A percentile compares a stretch with the other conserved stretches of the same genome.
These are phyloP conservation scores for Hypomontagnella submonticulosa DNA, from an alignment of 495 filamentous ascomycete genomes.

Conservation along the genomic window DNA sequence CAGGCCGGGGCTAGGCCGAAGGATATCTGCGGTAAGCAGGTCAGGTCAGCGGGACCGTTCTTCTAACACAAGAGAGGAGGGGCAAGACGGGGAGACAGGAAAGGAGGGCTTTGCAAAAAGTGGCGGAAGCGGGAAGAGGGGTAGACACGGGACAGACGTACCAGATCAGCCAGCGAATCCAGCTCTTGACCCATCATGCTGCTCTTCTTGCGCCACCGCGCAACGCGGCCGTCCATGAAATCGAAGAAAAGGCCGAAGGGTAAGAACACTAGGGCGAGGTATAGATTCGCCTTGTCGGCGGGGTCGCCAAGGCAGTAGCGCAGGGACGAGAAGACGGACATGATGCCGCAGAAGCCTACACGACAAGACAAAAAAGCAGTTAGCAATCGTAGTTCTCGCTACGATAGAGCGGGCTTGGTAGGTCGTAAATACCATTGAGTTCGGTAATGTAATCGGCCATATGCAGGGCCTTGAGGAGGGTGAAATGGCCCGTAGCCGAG, in stretches of 20 bases:
- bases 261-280: constrained; percentile 85
- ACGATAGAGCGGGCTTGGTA: neutral
- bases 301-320: constrained; percentile 89
- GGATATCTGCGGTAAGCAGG: constrained; percentile 73
- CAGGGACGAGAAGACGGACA: constrained; percentile 96
- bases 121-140: neutral
- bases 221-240: constrained; percentile 97
- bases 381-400: constrained; percentile 7
- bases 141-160: constrained; percentile 54
- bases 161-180: constrained; percentile 96
- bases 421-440: constrained; percentile 83
- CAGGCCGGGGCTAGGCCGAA: constrained; percentile 92
- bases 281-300: constrained; percentile 71
- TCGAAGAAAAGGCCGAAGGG: constrained; percentile 97
- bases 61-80: neutral
- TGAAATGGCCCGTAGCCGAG: constrained; percentile 77
- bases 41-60: neutral
- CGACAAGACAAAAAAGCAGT: neutral
- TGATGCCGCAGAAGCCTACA: constrained; percentile 81
- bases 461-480: constrained; percentile 80
- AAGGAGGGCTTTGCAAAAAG: neutral
- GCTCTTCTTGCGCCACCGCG: constrained; percentile 94
- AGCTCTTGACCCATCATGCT: constrained; percentile 98
- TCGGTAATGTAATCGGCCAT: constrained; percentile 96
- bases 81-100: neutral